Conservation (phyloP, 148 eudicot genomes). For the Vaccinium macrocarpon region DNA sequence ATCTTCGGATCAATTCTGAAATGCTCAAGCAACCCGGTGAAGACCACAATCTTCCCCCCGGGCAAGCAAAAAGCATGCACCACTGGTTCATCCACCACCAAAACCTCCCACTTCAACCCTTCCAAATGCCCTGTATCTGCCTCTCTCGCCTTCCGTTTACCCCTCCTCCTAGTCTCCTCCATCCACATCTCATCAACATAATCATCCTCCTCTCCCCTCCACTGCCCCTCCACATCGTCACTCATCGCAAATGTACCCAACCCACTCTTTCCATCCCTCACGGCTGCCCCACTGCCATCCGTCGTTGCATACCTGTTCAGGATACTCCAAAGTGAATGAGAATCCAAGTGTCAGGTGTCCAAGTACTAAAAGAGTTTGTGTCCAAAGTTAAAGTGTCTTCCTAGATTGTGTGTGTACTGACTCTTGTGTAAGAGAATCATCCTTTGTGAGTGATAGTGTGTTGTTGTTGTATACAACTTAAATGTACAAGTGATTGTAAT, state of each 20-base stretch:
- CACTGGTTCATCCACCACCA: slow-evolving; percentile 74
- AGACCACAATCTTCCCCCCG: slow-evolving; percentile 94
- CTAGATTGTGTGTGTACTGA: too few relatives aligned
- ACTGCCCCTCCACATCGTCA: slow-evolving; percentile 26
- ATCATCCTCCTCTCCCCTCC: slow-evolving; percentile 75
- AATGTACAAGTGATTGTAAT: too few relatives aligned
- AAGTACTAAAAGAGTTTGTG: too few relatives aligned
- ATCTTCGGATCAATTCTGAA: slow-evolving; percentile 65
- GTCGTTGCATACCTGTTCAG: not conserved
- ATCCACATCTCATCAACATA: slow-evolving; percentile 83
- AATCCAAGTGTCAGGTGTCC: too few relatives aligned
- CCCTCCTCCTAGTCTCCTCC: slow-evolving; percentile 61
- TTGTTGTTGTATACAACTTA: too few relatives aligned
- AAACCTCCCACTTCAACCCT: slow-evolving; percentile 80
- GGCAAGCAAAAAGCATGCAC: slow-evolving; percentile 91
- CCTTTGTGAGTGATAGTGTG: too few relatives aligned
- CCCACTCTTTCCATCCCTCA: not conserved
- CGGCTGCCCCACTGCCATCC: not conserved
- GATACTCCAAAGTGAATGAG: too few relatives aligned
- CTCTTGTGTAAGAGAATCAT: too few relatives aligned
- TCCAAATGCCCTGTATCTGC: slow-evolving; percentile 62
- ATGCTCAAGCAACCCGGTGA: slow-evolving; percentile 74
- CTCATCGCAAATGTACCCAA: not conserved
- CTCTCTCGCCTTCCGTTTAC: slow-evolving; percentile 29
- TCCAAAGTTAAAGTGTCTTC: too few relatives aligned